Base-by-base conservation (phyloP, 768 basidiomycete genomes). In the Butyriboletus loyo region DNA sequence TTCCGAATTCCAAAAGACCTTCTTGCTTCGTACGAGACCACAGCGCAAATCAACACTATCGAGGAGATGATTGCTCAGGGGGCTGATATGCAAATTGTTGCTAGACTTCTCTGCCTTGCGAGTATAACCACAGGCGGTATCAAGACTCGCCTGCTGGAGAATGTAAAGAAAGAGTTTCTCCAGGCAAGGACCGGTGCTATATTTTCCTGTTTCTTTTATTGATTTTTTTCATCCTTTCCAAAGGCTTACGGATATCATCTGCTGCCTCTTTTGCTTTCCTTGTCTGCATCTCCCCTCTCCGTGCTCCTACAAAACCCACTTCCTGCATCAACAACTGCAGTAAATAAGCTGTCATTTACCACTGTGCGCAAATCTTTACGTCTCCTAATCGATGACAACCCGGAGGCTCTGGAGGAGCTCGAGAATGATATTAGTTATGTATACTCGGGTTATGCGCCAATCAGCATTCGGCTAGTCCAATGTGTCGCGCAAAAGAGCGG, bases 361-460 rank as follows among this genome's bases (percentile, higher is more conserved):
- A 53, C 75, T 7, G 71, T 95, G 24, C 83, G 95, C 43, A 96
- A 95, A 70, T 83, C 86, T 0, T 78, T 98, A 7, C 85, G 93
- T 27, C 81, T 98, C n/a, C 77, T 98, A 15, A 92, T 97, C 63
- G 96, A 98, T 58, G 92, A 94, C 54, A 84, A 75, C 54, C 78
- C 81, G 42, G 89, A 91, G 60, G 83, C 82, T 9, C 70, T 86
- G 27, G 89, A 88, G 55, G 88, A 89, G 63, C 78, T 88, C 31
- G 93, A 97, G 65, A 92, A 92, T 65, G 97, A 99, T 69, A 91
- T 98, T 68, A 87, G 90, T 55, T 98, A 90, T 67, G 90, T 92
- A 32, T 99, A 97, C 73, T 97, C 94, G 1, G 97, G 96, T 19
- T 98, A 93, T 68, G 96, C 97, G 1, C 97, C 97, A 14, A 83